A percentile compares a stretch with the other conserved stretches of the same genome.
phyloP scores from a whole-genome alignment of 495 filamentous ascomycete genomes.

The Tuber indicum region DNA sequence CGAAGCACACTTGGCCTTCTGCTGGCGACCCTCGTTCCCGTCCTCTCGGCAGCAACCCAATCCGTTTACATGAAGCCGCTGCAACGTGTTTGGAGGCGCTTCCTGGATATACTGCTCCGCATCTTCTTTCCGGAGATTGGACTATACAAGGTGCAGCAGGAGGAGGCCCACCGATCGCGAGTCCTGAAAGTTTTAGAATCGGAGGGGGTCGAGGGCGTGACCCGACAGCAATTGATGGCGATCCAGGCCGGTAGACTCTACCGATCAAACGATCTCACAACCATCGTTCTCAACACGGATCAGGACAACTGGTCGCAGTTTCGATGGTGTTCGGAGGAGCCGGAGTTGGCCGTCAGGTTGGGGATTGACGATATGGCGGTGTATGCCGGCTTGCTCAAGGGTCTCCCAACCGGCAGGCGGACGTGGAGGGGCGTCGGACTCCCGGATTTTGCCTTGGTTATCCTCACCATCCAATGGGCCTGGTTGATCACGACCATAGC shows the following conservation, averaged over 20 bases:
- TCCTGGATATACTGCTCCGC: neutral
- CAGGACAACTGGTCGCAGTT: neutral
- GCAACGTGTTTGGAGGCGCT: neutral
- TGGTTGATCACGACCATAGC: neutral
- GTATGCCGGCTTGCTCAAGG: neutral
- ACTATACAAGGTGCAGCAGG: neutral
- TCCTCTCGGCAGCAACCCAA: neutral
- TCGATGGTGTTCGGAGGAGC: neutral
- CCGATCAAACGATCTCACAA: neutral
- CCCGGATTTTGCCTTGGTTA: neutral
- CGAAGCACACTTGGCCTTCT: neutral
- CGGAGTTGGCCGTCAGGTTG: neutral
- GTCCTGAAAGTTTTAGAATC: neutral
- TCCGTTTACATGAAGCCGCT: neutral
- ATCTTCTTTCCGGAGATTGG: neutral
- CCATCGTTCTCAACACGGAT: neutral
- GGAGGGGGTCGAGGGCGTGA: neutral
- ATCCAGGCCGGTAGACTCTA: neutral
- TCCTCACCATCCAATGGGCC: neutral
- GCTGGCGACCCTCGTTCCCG: neutral
- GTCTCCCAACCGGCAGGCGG: neutral
- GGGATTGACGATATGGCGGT: neutral
- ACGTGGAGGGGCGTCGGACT: neutral
- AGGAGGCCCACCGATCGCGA: neutral
- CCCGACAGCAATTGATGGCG: neutral